Base-by-base conservation (phyloP, 352 stramenopile genomes). In the Pilasporangium apinafurcum region DNA sequence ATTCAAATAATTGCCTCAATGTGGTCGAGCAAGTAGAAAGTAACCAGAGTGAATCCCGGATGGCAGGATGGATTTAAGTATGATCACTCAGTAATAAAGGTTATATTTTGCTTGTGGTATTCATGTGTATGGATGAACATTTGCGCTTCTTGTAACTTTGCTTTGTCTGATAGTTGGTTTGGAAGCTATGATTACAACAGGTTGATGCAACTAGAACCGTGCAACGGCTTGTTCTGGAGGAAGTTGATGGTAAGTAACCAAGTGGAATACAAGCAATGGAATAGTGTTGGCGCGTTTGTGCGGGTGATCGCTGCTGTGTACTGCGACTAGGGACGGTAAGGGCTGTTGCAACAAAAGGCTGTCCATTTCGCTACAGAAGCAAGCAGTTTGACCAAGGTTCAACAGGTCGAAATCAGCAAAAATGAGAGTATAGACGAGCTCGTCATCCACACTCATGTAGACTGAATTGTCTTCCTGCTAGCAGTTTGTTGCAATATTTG, bases 381-480 rank as follows among this genome's bases (percentile, higher is more conserved):
- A 68, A 48, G 96, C 93, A 1, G 96, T 70, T 59, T 97, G 91
- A 0, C 70, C 89, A 1, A 98, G 69, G 45, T 97, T 96, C 3
- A 98, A 66, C 7, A 95, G 95, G 3, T 95, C 96, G 76, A 98
- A 99, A 60, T 99, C 96, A 6, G 97, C 79, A 66, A 98, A 99
- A 65, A 98, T 98, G 44, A 96, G 96, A 63, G 90, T 96, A 67
- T 99, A 99, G 1, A 95, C 53, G 22, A 98, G 56, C 17, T 86
- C 56, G 25, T 93, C 79, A 51, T 79, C 69, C 21, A 78, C 59
- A 8, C 54, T 59, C 22, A 75, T 12, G 25, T 62, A 56, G 12
- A 61, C 26, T 2, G 63, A 29, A 84, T 86, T 20, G 47, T 68
- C 5, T 46, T 14, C 10, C 44, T 25, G 1, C 42, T 16, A 16